Evolutionary conservation across 73 alveolate genomes (phyloP).

Genomic region (Tetrahymena elliotti): DNA sequence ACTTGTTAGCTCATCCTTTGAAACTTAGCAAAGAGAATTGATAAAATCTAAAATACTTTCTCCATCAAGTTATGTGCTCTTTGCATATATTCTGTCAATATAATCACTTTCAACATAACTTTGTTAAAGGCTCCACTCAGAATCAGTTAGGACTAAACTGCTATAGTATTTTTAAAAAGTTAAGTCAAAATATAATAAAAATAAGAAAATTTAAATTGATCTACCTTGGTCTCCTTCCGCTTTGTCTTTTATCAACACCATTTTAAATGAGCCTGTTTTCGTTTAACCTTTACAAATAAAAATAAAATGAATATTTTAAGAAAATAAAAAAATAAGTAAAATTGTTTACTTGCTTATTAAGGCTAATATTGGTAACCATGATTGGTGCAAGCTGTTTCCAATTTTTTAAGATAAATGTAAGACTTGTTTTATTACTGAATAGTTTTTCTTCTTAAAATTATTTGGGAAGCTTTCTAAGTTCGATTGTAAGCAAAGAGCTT

Average conservation of each 20-base stretch:
- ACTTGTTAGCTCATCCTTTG: slow-evolving; percentile 56
- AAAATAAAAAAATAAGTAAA: neutral
- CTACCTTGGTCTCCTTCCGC: neutral
- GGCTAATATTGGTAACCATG: neutral
- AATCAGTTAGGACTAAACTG: neutral
- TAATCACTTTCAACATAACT: slow-evolving; percentile 12
- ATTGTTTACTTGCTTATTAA: neutral
- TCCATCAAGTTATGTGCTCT: slow-evolving; percentile 46
- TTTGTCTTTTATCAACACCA: neutral
- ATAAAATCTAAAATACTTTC: slow-evolving; percentile 67
- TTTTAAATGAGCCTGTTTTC: neutral
- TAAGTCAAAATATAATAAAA: neutral
- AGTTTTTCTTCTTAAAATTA: neutral
- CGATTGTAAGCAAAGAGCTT: neutral
- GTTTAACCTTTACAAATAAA: neutral
- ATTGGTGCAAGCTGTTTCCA: neutral
- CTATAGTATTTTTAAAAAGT: neutral
- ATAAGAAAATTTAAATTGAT: neutral
- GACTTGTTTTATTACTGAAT: neutral
- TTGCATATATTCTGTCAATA: slow-evolving; percentile 52
- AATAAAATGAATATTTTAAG: neutral
- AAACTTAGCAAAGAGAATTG: slow-evolving; percentile 38
- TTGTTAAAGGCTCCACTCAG: neutral
- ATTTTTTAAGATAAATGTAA: neutral
- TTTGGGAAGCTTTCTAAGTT: neutral